phyloP scores from a whole-genome alignment of 768 basidiomycete genomes.

The Mycena alexandri region DNA sequence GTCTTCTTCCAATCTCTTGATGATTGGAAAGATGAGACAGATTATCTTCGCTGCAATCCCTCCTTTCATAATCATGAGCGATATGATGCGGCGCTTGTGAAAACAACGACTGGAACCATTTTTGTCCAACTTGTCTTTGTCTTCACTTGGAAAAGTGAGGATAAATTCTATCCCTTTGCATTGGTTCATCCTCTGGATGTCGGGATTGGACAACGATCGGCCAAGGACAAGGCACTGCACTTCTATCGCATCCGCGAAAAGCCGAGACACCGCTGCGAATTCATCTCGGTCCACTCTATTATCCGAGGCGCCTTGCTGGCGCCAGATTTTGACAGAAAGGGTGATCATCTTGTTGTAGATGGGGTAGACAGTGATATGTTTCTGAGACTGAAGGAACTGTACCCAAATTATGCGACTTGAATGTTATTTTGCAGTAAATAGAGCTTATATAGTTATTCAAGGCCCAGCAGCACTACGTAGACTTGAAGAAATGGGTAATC shows the following conservation, averaged over 20 bases:
- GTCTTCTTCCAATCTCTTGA: conserved; percentile 33
- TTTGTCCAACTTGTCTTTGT: conserved; percentile 38
- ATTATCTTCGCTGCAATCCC: conserved; percentile 40
- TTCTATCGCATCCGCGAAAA: conserved; percentile 14
- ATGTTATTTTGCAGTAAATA: no score
- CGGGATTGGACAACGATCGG: conserved; percentile 14
- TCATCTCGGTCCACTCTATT: conserved; percentile 18
- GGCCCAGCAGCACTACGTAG: no score
- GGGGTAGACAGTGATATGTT: not conserved
- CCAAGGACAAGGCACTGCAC: not conserved
- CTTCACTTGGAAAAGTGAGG: conserved; percentile 34
- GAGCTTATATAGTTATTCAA: no score
- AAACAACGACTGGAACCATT: conserved; percentile 20
- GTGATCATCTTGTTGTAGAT: not conserved
- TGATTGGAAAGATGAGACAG: conserved; percentile 31
- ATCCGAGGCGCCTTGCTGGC: conserved; percentile 5
- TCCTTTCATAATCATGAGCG: conserved; percentile 17
- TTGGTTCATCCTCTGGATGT: conserved; percentile 39
- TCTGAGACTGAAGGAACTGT: not conserved
- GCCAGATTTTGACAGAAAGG: not conserved
- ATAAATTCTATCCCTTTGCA: conserved; percentile 25
- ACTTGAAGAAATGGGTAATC: no score
- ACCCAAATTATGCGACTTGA: not conserved
- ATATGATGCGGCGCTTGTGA: conserved; percentile 40
- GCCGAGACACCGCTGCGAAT: conserved; percentile 13